Evolutionary conservation across 768 basidiomycete species (phyloP).

Genomic region (Sporobolomyces pararoseus): DNA sequence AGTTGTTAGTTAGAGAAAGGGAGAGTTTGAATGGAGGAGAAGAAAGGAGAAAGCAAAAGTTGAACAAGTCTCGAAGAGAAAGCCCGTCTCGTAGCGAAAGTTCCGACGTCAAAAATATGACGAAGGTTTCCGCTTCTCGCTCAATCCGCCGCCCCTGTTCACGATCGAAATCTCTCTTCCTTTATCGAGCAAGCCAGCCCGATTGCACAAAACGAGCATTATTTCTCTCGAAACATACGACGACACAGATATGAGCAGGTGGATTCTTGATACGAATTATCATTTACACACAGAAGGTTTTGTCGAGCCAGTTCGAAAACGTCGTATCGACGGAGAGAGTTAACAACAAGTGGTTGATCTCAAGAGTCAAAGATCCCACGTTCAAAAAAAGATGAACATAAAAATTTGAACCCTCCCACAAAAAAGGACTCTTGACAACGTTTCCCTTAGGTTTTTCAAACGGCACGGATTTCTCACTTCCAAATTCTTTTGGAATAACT

Average conservation of each 20-base stretch:
- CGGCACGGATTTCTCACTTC: no score
- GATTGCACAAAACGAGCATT: no score
- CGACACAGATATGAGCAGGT: no score
- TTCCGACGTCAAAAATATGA: neutral
- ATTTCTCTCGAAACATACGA: no score
- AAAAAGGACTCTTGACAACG: neutral
- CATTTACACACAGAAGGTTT: neutral
- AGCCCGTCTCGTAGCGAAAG: neutral
- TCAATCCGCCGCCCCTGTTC: no score
- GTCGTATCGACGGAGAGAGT: conserved; percentile 3
- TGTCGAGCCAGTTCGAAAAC: conserved; percentile 1
- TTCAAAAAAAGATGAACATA: neutral
- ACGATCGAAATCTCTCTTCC: no score
- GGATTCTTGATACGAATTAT: neutral
- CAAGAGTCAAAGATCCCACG: conserved; percentile 5
- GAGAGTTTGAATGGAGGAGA: neutral
- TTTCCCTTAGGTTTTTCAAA: no score
- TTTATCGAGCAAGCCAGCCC: no score
- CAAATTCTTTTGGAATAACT: no score
- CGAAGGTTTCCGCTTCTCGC: no score
- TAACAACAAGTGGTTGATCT: conserved; percentile 5
- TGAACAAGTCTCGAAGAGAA: neutral
- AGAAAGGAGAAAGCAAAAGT: neutral
- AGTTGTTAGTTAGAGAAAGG: neutral
- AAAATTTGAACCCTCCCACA: neutral